Base-by-base conservation (phyloP, 2,329 filamentous ascomycete genomes). In the Colletotrichum sojae region DNA sequence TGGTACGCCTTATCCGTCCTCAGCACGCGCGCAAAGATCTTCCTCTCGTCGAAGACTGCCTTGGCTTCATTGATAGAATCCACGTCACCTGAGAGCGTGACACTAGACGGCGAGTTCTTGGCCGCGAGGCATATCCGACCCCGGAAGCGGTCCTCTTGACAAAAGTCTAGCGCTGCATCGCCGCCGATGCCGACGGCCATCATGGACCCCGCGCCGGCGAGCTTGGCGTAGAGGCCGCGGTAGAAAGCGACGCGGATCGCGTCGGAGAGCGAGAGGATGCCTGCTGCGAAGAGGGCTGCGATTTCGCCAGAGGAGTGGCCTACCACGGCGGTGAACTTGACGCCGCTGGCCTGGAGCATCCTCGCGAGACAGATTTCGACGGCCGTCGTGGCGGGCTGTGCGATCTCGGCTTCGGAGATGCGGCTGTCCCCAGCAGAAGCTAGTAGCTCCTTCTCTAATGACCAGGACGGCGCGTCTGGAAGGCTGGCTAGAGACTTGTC, bases 41-140 rank as follows among this genome's bases (percentile, higher is more conserved):
- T 49, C 18, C 53, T 18, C 2, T 22, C 13, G 5, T 72, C 68
- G 10, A 77, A 46, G 1, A 75, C 16, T 1, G 68, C 69, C 0
- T 75, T 80, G 15, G 78, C 60, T 40, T 75, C 77, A 60, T 79
- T 79, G 8, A 71, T 31, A 1, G 64, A 60, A 5, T 56, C 31
- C 3, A 20, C 45, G 16, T 71, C 65, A 12, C 65, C 69, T 5
- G 86, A 87, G 0, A 88, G 79, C 0, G 87, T 89, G 8, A 85
- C 74, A 18, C 83, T 88, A 0, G 78, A 77, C 0, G 86, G 85
- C n/a, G 84, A 86, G 77, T 89, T 89, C 71, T 84, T 81, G 71
- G 86, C 86, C 0, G 78, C 78, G 4, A 79, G 72, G 52, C 63
- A n/a, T 5, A 57, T 43, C 1, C 55, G 22, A 5, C 67, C 67